phyloP scores from a whole-genome alignment of 129 eudicot genomes.

The Flaveria trinervia region DNA sequence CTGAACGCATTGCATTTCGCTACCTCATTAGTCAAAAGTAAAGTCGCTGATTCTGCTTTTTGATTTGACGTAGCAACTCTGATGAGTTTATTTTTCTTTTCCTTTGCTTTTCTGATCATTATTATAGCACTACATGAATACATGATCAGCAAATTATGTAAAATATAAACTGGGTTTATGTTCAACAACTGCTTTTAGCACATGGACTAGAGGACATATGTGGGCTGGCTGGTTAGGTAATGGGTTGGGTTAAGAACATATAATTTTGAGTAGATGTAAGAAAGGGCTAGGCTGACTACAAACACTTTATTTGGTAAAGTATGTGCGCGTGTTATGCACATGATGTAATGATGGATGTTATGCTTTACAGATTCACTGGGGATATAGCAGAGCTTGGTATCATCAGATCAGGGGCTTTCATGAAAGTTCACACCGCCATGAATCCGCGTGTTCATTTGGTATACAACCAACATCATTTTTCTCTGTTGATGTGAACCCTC shows the following conservation, averaged over 20 bases:
- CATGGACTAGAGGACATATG: background rate
- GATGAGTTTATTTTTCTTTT: conserved; percentile 1
- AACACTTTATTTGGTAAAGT: conserved; percentile 13
- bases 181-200: conserved; percentile 11
- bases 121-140: background rate
- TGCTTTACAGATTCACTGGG: conserved; percentile 72
- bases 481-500: conserved; percentile 11
- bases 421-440: conserved; percentile 73
- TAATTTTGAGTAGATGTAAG: conserved; percentile 3
- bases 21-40: conserved; percentile 97
- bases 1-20: conserved; percentile 97
- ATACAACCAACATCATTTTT: conserved; percentile 25
- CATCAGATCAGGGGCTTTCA: conserved; percentile 70
- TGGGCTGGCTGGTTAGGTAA: background rate
- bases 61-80: conserved; percentile 4
- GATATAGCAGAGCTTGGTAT: conserved; percentile 87
- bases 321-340: conserved; percentile 4
- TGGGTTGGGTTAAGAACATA: background rate
- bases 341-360: conserved; percentile 11
- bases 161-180: background rate
- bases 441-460: conserved; percentile 85
- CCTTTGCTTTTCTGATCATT: conserved; percentile 8
- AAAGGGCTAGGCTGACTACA: background rate
- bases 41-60: conserved; percentile 19
- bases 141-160: conserved; percentile 14